These are phyloP conservation scores for Vitellaria paradoxa DNA, from an alignment of 179 eudicot genomes.

Conservation along the genomic window DNA sequence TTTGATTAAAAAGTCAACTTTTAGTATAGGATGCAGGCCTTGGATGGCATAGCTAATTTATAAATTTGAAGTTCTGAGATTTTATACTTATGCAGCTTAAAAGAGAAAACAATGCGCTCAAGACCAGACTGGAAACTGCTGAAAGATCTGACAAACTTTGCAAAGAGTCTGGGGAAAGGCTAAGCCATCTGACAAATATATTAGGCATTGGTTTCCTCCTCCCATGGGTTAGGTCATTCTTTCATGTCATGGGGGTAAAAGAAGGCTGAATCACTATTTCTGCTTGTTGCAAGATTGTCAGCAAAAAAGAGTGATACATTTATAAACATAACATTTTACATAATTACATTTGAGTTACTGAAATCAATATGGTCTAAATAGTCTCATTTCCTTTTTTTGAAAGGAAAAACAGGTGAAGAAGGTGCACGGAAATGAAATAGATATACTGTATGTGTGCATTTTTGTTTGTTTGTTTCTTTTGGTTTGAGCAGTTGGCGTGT, in stretches of 20 bases:
- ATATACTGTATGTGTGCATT: not conserved
- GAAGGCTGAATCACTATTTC: not conserved
- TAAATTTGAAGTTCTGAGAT: not conserved
- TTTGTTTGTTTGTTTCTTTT: not conserved
- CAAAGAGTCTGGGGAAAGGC: slow-evolving; percentile 10
- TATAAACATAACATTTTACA: not conserved
- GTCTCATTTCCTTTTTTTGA: not conserved
- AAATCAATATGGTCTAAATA: not conserved
- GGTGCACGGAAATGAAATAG: not conserved
- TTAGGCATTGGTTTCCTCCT: slow-evolving; percentile 13
- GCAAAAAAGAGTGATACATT: not conserved
- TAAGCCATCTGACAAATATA: slow-evolving; percentile 28
- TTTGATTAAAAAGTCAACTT: not conserved
- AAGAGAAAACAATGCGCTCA: slow-evolving; percentile 46
- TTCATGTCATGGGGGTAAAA: not conserved
- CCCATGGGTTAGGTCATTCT: slow-evolving; percentile 15
- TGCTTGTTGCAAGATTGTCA: too few relatives aligned
- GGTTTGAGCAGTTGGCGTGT: not conserved
- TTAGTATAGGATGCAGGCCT: not conserved
- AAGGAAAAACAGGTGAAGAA: not conserved
- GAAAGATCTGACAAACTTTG: slow-evolving; percentile 21
- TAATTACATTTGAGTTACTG: not conserved
- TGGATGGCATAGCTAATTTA: too few relatives aligned
- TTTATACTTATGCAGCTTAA: slow-evolving; percentile 32
- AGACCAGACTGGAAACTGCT: slow-evolving; percentile 35